Conservation (phyloP, 2,329 filamentous ascomycete species). For the Clonostachys rhizophaga region DNA sequence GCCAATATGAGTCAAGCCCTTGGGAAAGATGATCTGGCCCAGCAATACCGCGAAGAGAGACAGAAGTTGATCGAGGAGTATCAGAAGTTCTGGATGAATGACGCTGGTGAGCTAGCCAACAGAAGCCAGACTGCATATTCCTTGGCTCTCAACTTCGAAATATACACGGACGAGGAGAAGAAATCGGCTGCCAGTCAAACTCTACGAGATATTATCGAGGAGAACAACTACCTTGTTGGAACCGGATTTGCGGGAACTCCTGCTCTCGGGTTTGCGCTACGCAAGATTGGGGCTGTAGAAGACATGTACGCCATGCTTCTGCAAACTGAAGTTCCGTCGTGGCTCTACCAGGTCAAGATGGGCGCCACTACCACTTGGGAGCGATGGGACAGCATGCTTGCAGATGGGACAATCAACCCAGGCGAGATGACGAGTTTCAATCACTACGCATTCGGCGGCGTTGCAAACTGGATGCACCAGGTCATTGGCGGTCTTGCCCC, state of each 20-base stretch:
- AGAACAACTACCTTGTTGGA: constrained; percentile 25
- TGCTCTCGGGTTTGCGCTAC: constrained; percentile 23
- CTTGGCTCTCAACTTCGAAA: constrained; percentile 28
- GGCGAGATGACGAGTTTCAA: constrained; percentile 45
- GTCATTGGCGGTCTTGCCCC: constrained; percentile 33
- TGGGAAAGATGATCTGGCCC: constrained; percentile 15
- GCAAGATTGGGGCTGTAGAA: constrained; percentile 15
- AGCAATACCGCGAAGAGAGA: constrained; percentile 11
- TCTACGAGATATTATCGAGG: constrained; percentile 21
- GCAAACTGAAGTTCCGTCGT: constrained; percentile 35
- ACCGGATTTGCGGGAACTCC: constrained; percentile 41
- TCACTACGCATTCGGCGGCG: constrained; percentile 43
- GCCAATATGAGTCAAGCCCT: constrained; percentile 24
- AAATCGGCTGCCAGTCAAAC: constrained; percentile 13
- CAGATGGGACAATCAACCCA: constrained; percentile 35
- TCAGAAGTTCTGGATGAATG: constrained; percentile 19
- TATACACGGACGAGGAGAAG: constrained; percentile 16
- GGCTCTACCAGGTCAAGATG: constrained; percentile 42
- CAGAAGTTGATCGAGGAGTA: constrained; percentile 15
- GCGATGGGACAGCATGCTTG: constrained; percentile 41
- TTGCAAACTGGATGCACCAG: constrained; percentile 40
- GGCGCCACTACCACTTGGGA: constrained; percentile 45
- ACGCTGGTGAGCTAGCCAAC: constrained; percentile 20
- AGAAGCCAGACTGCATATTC: constrained; percentile 33
- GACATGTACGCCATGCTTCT: constrained; percentile 42